Evolutionary conservation across 352 stramenopile species (phyloP).

Genomic region (Pythium apleroticum): DNA sequence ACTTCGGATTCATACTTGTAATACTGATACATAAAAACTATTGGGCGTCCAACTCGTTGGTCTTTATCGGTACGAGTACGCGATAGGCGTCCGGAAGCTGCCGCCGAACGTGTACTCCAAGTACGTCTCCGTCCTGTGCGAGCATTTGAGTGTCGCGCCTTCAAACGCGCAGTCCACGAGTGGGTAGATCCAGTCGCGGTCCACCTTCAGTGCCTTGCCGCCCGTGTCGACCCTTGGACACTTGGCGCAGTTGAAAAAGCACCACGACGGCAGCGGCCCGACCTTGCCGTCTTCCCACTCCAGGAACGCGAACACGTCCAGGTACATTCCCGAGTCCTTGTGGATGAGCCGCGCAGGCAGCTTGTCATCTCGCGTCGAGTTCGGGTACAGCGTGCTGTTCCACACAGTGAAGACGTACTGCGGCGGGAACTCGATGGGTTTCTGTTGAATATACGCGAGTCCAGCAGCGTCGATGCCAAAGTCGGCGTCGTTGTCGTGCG

Average conservation of each 20-base stretch:
- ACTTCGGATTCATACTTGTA: background rate
- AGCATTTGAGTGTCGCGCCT: conserved; percentile 24
- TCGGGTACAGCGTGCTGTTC: conserved; percentile 22
- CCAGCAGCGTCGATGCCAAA: conserved; percentile 25
- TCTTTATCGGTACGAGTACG: background rate
- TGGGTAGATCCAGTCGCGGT: conserved; percentile 29
- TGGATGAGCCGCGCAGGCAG: conserved; percentile 29
- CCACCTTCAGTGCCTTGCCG: conserved; percentile 17
- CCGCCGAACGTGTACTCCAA: conserved; percentile 26
- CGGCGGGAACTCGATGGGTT: conserved; percentile 16
- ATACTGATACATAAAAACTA: background rate
- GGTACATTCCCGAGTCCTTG: conserved; percentile 28
- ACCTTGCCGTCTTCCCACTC: conserved; percentile 22
- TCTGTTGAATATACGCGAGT: conserved; percentile 18
- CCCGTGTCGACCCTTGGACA: conserved; percentile 13
- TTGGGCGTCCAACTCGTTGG: no score
- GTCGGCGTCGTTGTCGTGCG: conserved; percentile 32
- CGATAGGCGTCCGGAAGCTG: conserved; percentile 12
- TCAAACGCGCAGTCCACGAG: conserved; percentile 29
- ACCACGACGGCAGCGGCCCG: conserved; percentile 27
- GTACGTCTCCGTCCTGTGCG: conserved; percentile 24
- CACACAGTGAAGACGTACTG: conserved; percentile 27
- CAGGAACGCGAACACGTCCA: conserved; percentile 37
- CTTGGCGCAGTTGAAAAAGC: conserved; percentile 27
- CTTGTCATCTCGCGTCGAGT: conserved; percentile 23